These are phyloP conservation scores for Diplodia mutila DNA, from an alignment of 2,329 filamentous ascomycete species.

Conservation along the genomic window DNA sequence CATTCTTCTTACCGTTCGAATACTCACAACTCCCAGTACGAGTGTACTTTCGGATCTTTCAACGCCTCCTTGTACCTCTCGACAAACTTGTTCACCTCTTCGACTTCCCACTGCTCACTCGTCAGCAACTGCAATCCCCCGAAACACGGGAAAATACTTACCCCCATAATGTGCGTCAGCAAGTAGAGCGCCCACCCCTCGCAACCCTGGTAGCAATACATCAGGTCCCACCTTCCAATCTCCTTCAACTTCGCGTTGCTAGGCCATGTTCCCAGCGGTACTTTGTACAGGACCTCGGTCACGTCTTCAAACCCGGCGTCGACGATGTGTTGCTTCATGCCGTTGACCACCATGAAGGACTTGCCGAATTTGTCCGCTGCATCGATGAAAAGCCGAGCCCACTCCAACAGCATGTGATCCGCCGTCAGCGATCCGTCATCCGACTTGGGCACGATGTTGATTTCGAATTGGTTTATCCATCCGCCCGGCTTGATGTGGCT, in stretches of 20 bases:
- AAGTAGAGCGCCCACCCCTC: conserved; percentile 44
- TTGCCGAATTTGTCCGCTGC: conserved; percentile 37
- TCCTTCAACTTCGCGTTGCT: conserved; percentile 39
- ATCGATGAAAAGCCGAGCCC: conserved; percentile 32
- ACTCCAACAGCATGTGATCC: conserved; percentile 33
- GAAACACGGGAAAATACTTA: neutral
- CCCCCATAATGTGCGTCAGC: conserved; percentile 32
- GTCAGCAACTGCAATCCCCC: neutral
- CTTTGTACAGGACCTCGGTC: conserved; percentile 46
- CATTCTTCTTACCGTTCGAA: too few relatives aligned
- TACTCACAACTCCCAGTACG: conserved; percentile 1
- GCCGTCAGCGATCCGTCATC: conserved; percentile 32
- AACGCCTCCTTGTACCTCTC: neutral
- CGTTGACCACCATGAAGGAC: conserved; percentile 40
- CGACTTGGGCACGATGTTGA: conserved; percentile 33
- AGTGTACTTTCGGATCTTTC: neutral
- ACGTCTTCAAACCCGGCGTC: conserved; percentile 61
- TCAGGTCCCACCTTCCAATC: conserved; percentile 37
- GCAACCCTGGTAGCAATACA: conserved; percentile 42
- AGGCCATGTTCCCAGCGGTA: conserved; percentile 40
- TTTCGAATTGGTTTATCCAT: conserved; percentile 37
- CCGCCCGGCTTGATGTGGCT: conserved; percentile 30
- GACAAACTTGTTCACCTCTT: neutral
- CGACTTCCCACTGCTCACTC: neutral
- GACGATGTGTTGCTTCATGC: conserved; percentile 50